Conservation (phyloP, 495 filamentous ascomycete species). For the Aeminium ludgeri region DNA sequence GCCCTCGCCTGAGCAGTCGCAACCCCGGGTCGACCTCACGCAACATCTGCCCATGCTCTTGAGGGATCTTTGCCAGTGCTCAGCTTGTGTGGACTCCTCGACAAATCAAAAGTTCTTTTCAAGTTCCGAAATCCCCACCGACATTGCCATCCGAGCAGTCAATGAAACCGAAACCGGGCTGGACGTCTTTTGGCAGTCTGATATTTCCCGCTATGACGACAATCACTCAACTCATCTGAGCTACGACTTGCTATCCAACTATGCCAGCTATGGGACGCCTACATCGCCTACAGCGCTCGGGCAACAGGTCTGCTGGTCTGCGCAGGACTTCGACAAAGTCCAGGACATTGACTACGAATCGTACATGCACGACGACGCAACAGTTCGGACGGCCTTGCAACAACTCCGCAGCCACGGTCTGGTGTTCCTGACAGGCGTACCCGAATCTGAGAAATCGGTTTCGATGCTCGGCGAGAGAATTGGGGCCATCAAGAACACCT, state of each 20-base stretch:
- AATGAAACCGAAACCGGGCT: constrained; percentile 28
- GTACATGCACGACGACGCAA: constrained; percentile 42
- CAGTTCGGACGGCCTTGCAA: constrained; percentile 36
- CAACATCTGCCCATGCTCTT: constrained; percentile 33
- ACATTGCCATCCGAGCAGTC: constrained; percentile 28
- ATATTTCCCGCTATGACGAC: constrained; percentile 31
- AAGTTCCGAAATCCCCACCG: constrained; percentile 47
- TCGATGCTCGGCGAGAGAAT: constrained; percentile 51
- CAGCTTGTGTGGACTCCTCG: constrained; percentile 52
- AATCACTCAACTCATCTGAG: constrained; percentile 35
- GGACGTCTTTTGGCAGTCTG: constrained; percentile 43
- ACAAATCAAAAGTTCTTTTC: constrained; percentile 73
- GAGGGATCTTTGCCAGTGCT: constrained; percentile 62
- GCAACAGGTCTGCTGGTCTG: constrained; percentile 27
- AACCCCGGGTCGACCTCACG: not conserved
- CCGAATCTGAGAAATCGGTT: constrained; percentile 43
- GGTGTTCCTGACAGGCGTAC: constrained; percentile 55
- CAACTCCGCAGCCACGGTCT: constrained; percentile 45
- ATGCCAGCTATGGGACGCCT: constrained; percentile 1
- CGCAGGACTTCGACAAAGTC: constrained; percentile 25
- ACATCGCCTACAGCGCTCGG: not conserved
- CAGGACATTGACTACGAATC: constrained; percentile 46
- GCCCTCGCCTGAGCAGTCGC: not conserved
- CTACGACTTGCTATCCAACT: not conserved
- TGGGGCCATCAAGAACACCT: constrained; percentile 59